Evolutionary conservation across 495 filamentous ascomycete species (phyloP).

Genomic region (Podospora pseudoanserina): DNA sequence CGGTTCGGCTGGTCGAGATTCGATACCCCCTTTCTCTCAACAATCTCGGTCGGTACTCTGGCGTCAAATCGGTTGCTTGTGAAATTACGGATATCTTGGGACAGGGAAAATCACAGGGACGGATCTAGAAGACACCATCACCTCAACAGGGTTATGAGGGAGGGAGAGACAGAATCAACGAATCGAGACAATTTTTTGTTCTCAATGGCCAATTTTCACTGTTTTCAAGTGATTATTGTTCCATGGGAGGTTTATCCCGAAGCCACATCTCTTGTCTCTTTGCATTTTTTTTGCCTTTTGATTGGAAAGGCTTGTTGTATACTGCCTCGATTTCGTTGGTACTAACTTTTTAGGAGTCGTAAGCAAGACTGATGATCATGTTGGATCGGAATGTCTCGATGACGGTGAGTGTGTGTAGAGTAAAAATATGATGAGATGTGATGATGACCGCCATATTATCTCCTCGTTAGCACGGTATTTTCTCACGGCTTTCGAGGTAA

Average conservation of each 20-base stretch:
- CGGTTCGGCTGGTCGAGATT: slow-evolving; percentile 3
- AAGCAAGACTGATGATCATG: neutral
- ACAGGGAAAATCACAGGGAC: slow-evolving; percentile 11
- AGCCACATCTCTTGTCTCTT: slow-evolving; percentile 28
- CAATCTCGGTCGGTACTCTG: neutral
- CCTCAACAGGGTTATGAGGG: neutral
- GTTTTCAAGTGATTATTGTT: slow-evolving; percentile 53
- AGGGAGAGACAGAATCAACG: slow-evolving; percentile 26
- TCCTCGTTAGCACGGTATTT: slow-evolving; percentile 58
- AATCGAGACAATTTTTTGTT: slow-evolving; percentile 44
- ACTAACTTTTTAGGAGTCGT: neutral
- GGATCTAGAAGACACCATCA: neutral
- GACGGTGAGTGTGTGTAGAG: neutral
- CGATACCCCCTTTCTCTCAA: neutral
- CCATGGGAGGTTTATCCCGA: slow-evolving; percentile 62
- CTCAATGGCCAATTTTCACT: slow-evolving; percentile 61
- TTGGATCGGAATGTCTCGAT: neutral
- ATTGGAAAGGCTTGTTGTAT: neutral
- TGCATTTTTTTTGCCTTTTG: slow-evolving; percentile 13
- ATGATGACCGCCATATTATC: slow-evolving; percentile 51
- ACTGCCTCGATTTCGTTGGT: slow-evolving; percentile 6
- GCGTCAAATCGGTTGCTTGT: neutral
- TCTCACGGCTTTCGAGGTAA: slow-evolving; percentile 69
- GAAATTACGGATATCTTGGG: neutral
- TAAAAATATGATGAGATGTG: too few species aligned